Evolutionary conservation across 441 rosid genomes (phyloP).

Genomic region (Theobroma grandiflorum): DNA sequence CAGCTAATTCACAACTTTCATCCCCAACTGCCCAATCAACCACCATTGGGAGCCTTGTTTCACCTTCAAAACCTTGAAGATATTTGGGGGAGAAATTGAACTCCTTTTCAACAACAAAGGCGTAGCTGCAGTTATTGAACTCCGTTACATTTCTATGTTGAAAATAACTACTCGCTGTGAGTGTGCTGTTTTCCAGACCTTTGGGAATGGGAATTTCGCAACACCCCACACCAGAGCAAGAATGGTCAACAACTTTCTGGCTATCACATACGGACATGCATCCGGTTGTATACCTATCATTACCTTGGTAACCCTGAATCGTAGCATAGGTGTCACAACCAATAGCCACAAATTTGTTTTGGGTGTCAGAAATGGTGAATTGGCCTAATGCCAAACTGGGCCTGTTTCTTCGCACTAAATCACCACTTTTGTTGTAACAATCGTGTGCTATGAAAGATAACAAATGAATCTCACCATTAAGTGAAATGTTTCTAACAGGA

Average conservation of each 20-base stretch:
- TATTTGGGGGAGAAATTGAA: slow-evolving; percentile 36
- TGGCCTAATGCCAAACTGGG: too few relatives aligned
- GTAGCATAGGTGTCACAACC: slow-evolving; percentile 47
- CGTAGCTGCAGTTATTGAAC: slow-evolving; percentile 50
- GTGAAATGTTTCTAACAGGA: slow-evolving; percentile 20
- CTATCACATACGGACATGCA: slow-evolving; percentile 8
- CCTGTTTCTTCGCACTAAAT: rapidly evolving
- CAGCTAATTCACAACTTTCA: slow-evolving; percentile 26
- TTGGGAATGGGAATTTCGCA: slow-evolving; percentile 42
- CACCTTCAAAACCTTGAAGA: background rate
- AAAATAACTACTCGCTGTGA: background rate
- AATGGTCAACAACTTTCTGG: background rate
- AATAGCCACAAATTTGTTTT: slow-evolving; percentile 45
- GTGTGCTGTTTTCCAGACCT: background rate
- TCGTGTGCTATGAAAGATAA: background rate
- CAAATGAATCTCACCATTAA: slow-evolving; percentile 15
- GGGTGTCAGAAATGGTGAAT: slow-evolving; percentile 32
- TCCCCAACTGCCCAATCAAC: slow-evolving; percentile 44
- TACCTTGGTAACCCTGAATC: background rate
- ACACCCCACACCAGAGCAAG: slow-evolving; percentile 52
- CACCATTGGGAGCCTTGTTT: background rate
- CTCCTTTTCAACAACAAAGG: slow-evolving; percentile 43
- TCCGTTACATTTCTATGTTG: slow-evolving; percentile 7
- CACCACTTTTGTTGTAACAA: slow-evolving; percentile 18
- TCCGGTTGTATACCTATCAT: background rate